Percentiles rank a stretch among this genome's conserved stretches.
phyloP scores from a whole-genome alignment of 176 grass and related monocot species.

The Aegilops umbellulata region DNA sequence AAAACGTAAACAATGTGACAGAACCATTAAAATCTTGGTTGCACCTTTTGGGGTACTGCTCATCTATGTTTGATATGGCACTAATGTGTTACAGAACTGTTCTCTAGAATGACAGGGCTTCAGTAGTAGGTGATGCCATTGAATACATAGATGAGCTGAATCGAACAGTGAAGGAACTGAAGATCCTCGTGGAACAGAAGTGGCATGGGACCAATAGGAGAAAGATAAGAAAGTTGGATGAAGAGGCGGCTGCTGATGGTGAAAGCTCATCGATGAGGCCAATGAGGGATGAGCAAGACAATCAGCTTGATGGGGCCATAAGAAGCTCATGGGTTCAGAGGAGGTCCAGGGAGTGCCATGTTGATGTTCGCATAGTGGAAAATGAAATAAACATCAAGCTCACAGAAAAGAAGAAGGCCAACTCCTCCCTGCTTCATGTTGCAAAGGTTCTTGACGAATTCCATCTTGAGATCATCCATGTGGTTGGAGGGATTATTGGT shows the following conservation, averaged over 20 bases:
- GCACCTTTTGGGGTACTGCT: neutral
- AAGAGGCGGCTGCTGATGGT: slow-evolving; percentile 50
- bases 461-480: slow-evolving; percentile 68
- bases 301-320: slow-evolving; percentile 44
- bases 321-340: slow-evolving; percentile 84
- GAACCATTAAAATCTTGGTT: neutral
- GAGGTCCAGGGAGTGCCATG: slow-evolving; percentile 72
- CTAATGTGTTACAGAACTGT: slow-evolving; percentile 17
- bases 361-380: slow-evolving; percentile 78
- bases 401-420: slow-evolving; percentile 70
- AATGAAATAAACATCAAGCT: slow-evolving; percentile 91
- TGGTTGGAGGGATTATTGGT: slow-evolving; percentile 66
- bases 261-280: slow-evolving; percentile 66
- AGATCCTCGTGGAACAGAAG: slow-evolving; percentile 69
- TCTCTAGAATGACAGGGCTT: slow-evolving; percentile 72
- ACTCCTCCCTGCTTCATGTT: slow-evolving; percentile 60
- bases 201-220: slow-evolving; percentile 43
- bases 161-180: slow-evolving; percentile 73
- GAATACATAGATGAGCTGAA: slow-evolving; percentile 88
- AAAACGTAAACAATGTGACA: neutral
- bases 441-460: slow-evolving; percentile 75
- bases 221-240: slow-evolving; percentile 55
- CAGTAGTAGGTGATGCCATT: slow-evolving; percentile 78
- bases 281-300: slow-evolving; percentile 43
- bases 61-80: slow-evolving; percentile 15